A percentile compares a stretch with the other conserved stretches of the same genome.
phyloP scores from a whole-genome alignment of 2,329 filamentous ascomycete species.

The Moelleriella libera region DNA sequence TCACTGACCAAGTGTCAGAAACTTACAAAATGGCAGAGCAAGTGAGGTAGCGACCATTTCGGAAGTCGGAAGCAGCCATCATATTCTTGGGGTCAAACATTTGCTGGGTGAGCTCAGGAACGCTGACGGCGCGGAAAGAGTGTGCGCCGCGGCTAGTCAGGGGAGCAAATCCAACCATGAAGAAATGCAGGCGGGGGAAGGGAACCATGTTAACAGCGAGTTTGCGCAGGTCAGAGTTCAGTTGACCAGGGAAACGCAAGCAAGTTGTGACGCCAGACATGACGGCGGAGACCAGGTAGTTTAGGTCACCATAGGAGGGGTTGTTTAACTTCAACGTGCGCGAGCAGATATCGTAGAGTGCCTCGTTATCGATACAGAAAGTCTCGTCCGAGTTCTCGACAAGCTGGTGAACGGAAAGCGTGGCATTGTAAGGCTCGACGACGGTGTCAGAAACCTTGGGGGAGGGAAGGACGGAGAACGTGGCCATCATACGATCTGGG shows the following conservation, averaged over 20 bases:
- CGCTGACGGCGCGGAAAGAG: slow-evolving; percentile 94
- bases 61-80: slow-evolving; percentile 99
- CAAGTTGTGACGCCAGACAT: slow-evolving; percentile 99
- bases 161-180: slow-evolving; percentile 99
- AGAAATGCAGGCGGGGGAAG: slow-evolving; percentile 99
- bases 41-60: slow-evolving; percentile 97
- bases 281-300: slow-evolving; percentile 98
- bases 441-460: slow-evolving; percentile 99
- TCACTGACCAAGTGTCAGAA: not conserved
- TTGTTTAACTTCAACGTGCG: slow-evolving; percentile 97
- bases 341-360: slow-evolving; percentile 99
- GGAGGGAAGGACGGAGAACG: slow-evolving; percentile 96
- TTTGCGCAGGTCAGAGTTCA: slow-evolving; percentile 99
- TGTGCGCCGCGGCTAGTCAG: slow-evolving; percentile 75
- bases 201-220: slow-evolving; percentile 99
- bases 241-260: slow-evolving; percentile 97
- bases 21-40: slow-evolving; percentile 95
- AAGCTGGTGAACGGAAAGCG: slow-evolving; percentile 95
- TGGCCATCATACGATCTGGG: slow-evolving; percentile 99
- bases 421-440: slow-evolving; percentile 99
- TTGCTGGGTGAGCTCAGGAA: slow-evolving; percentile 97
- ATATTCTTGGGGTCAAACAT: slow-evolving; percentile 99
- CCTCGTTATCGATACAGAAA: slow-evolving; percentile 99
- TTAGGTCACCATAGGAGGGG: slow-evolving; percentile 97
- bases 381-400: slow-evolving; percentile 99